Base-by-base conservation (phyloP, 495 filamentous ascomycete genomes). In the Filosporella fistucella region DNA sequence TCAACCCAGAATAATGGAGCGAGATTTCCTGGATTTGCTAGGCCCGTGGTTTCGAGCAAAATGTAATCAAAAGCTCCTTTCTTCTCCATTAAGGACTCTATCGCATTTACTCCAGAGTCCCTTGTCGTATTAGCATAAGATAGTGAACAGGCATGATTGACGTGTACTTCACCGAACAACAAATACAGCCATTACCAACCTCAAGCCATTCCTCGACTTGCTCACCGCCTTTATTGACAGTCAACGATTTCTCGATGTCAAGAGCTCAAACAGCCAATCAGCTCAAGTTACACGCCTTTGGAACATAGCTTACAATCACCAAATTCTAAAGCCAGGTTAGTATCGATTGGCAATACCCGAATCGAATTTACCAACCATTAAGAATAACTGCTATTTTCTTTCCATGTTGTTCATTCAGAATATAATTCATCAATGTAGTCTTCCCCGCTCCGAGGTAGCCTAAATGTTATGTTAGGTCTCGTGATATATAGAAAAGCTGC, bases 1-100 rank as follows among this genome's bases (percentile, higher is more conserved):
- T 98, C 93, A 33, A 97, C 81, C 93, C 93, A 98, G 67, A 98
- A 98, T 14, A 97, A 66, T 0, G 94, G 93, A 2, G 94, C 93
- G 35, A 98, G 80, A 56, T 96, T 97, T 4, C 93, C 93, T 0
- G 93, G 93, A 64, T 98, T 93, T 11, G 93, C 93, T 9, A 98
- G 76, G 0, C 93, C 93, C 2, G 91, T 96, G 1, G 94, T 97
- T 67, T 98, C 93, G 20, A 98, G 85, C 1, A 98, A 81, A 56
- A 98, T 96, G 69, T 97, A 97, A 74, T 98, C 94, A 60, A 98
- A 97, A 28, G 82, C 79, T 32, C 93, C 93, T 44, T 88, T 88
- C 52, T 86, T 86, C 50, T 89, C 86, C 88, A 98, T 96, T n/a
- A 98, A 72, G 14, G 85, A 86, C 68, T 98, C 93, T 48, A 98